Evolutionary conservation across 2,329 filamentous ascomycete genomes (phyloP).

Genomic region (Aureobasidium sp.): DNA sequence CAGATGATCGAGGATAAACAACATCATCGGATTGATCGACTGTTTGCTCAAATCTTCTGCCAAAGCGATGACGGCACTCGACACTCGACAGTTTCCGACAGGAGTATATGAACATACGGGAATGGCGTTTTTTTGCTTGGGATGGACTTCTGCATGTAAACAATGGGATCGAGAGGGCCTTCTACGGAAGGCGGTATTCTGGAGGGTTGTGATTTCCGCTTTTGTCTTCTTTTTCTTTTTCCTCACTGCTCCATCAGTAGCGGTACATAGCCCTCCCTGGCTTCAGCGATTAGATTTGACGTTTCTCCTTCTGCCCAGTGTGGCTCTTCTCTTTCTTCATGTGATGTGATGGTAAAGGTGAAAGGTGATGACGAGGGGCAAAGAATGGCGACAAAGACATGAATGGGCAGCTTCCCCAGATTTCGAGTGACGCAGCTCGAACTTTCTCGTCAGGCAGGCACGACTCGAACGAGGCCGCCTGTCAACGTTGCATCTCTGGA

Average conservation of each 20-base stretch:
- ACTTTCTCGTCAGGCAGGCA: neutral
- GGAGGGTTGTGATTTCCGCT: neutral
- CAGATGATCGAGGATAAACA: neutral
- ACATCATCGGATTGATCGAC: neutral
- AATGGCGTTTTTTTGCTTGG: neutral
- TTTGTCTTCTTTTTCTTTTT: neutral
- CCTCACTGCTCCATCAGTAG: neutral
- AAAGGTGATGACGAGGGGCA: neutral
- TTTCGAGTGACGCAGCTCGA: conserved; percentile 3
- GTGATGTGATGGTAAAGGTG: neutral
- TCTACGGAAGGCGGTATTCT: conserved; percentile 1
- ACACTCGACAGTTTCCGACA: neutral
- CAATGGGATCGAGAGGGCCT: neutral
- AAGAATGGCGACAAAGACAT: conserved; percentile 1
- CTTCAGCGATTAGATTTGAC: neutral
- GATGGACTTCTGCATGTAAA: neutral
- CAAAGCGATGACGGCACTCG: neutral
- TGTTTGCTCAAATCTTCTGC: neutral
- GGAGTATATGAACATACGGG: neutral
- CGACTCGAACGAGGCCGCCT: neutral
- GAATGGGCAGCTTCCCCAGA: conserved; percentile 9
- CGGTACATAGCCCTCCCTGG: neutral
- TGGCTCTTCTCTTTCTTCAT: neutral
- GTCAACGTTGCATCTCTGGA: neutral
- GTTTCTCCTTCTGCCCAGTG: neutral